phyloP scores from a whole-genome alignment of 306 rosid genomes.

The Corylus heterophylla region DNA sequence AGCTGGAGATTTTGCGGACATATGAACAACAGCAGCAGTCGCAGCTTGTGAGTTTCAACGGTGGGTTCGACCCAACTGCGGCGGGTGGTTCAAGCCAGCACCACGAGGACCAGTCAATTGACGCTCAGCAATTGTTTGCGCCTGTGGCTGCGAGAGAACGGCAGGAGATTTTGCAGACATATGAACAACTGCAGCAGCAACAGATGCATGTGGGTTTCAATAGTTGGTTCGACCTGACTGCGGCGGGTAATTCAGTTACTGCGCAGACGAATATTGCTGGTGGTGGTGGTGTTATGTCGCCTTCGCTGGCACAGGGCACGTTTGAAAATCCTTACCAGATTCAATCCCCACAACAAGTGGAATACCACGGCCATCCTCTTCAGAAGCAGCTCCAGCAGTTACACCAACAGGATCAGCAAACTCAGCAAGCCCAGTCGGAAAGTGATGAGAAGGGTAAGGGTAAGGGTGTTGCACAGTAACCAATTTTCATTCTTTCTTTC shows the following conservation, averaged over 20 bases:
- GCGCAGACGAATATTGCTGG: slow-evolving; percentile 40
- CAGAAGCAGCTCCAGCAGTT: slow-evolving; percentile 61
- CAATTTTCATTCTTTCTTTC: too few relatives aligned
- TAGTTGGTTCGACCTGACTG: too few relatives aligned
- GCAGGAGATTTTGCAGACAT: too few relatives aligned
- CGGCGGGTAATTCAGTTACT: slow-evolving; percentile 29
- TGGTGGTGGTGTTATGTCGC: slow-evolving; percentile 42
- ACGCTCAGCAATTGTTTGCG: too few relatives aligned
- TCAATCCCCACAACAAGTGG: slow-evolving; percentile 40
- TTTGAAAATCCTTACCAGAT: slow-evolving; percentile 57
- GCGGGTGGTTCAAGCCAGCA: slow-evolving; percentile 22
- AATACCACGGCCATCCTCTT: slow-evolving; percentile 43
- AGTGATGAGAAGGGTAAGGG: slow-evolving; percentile 33
- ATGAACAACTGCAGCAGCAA: too few relatives aligned
- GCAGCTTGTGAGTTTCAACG: slow-evolving; percentile 52
- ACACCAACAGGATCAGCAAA: slow-evolving; percentile 10
- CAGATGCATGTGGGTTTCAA: too few relatives aligned
- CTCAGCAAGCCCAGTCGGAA: slow-evolving; percentile 48
- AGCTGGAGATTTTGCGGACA: too few relatives aligned
- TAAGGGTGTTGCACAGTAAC: slow-evolving; percentile 41
- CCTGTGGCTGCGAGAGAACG: too few relatives aligned
- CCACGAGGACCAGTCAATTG: too few relatives aligned
- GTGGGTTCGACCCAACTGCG: slow-evolving; percentile 48
- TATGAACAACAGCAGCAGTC: slow-evolving; percentile 36
- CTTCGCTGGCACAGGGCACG: slow-evolving; percentile 69